Conservation (phyloP, 805 yeast species). For the Yamadazyma olivae region DNA sequence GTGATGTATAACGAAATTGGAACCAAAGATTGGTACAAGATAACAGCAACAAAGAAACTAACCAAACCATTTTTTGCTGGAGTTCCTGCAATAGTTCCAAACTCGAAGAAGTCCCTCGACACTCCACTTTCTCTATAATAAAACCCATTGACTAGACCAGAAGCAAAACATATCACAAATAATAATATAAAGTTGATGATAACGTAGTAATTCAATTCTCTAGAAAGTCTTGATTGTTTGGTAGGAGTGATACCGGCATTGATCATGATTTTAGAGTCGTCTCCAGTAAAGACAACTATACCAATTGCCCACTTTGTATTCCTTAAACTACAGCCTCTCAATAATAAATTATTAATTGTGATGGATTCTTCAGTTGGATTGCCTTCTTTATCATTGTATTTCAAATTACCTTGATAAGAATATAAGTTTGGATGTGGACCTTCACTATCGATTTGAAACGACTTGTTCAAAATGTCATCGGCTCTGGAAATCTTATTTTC, state of each 20-base stretch:
- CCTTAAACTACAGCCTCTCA: constrained; percentile 76
- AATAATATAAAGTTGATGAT: constrained; percentile 61
- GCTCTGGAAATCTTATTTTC: constrained; percentile 40
- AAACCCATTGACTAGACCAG: constrained; percentile 71
- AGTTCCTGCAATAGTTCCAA: constrained; percentile 63
- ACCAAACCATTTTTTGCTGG: constrained; percentile 69
- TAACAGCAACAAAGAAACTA: constrained; percentile 71
- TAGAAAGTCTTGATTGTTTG: constrained; percentile 68
- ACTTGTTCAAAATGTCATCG: constrained; percentile 36
- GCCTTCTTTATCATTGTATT: constrained; percentile 15
- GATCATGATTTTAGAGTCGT: constrained; percentile 76
- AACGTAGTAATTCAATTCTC: constrained; percentile 70
- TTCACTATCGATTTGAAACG: constrained; percentile 74
- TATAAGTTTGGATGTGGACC: constrained; percentile 81
- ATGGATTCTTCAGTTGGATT: constrained; percentile 55
- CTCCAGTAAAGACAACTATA: constrained; percentile 71
- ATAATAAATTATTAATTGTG: constrained; percentile 62
- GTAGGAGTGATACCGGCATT: constrained; percentile 80
- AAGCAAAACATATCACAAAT: constrained; percentile 63
- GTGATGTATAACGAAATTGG: constrained; percentile 83
- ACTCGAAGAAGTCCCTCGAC: constrained; percentile 67
- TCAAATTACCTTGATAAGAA: constrained; percentile 68
- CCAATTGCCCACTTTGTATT: constrained; percentile 85
- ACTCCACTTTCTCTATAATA: constrained; percentile 45
- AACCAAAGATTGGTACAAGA: constrained; percentile 73